These are phyloP conservation scores for Sugiyamaella grinbergsii DNA, from an alignment of 1,139 yeast species.

Conservation along the genomic window DNA sequence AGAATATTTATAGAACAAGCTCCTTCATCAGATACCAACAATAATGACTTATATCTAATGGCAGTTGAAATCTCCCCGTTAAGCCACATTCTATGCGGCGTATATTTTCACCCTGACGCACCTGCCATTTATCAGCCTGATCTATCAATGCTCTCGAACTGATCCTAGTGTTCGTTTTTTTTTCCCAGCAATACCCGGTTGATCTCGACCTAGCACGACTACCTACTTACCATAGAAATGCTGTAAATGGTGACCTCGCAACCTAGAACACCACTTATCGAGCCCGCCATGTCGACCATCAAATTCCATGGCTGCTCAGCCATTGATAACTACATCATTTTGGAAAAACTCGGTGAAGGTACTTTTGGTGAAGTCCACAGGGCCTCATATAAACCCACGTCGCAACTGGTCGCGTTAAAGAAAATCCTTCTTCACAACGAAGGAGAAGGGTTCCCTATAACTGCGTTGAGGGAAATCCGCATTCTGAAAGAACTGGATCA, in stretches of 20 bases:
- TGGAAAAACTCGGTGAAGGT: constrained; percentile 84
- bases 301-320: constrained; percentile 15
- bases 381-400: constrained; percentile 56
- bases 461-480: constrained; percentile 90
- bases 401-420: constrained; percentile 77
- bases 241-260: neutral
- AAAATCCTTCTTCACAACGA: constrained; percentile 80
- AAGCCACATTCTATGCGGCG: too few species aligned
- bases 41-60: too few species aligned
- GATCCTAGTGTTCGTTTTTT: too few species aligned
- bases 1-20: too few species aligned
- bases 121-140: too few species aligned
- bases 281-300: neutral
- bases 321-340: constrained; percentile 18
- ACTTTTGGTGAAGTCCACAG: constrained; percentile 83
- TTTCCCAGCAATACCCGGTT: too few species aligned
- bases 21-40: too few species aligned
- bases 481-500: constrained; percentile 74
- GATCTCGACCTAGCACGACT: too few species aligned
- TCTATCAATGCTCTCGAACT: too few species aligned
- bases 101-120: too few species aligned
- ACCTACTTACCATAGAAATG: too few species aligned
- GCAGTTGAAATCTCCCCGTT: too few species aligned
- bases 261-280: neutral
- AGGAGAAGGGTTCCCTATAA: constrained; percentile 91